Base-by-base conservation (phyloP, 441 rosid species). In the Brassica balearica region DNA sequence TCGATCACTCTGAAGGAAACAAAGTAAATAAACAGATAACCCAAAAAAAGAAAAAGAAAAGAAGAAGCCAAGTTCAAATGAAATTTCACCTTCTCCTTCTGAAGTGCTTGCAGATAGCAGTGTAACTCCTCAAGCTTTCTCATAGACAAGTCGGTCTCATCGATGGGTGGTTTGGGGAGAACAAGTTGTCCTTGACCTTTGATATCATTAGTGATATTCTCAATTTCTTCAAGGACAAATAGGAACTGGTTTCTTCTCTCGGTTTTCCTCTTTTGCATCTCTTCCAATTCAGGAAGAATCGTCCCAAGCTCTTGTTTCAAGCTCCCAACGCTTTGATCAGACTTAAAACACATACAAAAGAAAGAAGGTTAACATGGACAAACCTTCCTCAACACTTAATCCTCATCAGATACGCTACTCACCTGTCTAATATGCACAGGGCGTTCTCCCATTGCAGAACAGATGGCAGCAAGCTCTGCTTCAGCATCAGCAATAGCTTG, bases 361-460 rank as follows among this genome's bases (percentile, higher is more conserved):
- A 6, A 73, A 66, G 25, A 55, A 55, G 62, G 12, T 19, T 17
- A 56, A 36, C 43, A 8, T 2, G 10, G 10, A 36, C 8, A 0
- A 36, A 36, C 4, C 27, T 25, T 25, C 27, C 27, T 25, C 27
- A 25, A 25, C 60, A 46, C 53, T 3, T 11, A 5, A 25, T 59
- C 19, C 20, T 61, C 34, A 61, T n/a, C 8, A 20, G 38, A 34
- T 61, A 46, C 5, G 4, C 68, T 19, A 12, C 87, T 75, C 36
- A 94, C 99, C 94, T 94, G 97, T 84, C 92, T 89, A 80, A 88
- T 87, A 77, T 91, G 96, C 22, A 94, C 88, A 2, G 99, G 98
- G 27, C 92, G 88, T 66, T 96, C 98, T 6, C 97, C 96, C 96
- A 94, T 88, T 4, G 96, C 84, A 36, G 97, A 90, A 66, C 96